Evolutionary conservation across 2,329 filamentous ascomycete genomes (phyloP).

Genomic region (Fusarium sp.): DNA sequence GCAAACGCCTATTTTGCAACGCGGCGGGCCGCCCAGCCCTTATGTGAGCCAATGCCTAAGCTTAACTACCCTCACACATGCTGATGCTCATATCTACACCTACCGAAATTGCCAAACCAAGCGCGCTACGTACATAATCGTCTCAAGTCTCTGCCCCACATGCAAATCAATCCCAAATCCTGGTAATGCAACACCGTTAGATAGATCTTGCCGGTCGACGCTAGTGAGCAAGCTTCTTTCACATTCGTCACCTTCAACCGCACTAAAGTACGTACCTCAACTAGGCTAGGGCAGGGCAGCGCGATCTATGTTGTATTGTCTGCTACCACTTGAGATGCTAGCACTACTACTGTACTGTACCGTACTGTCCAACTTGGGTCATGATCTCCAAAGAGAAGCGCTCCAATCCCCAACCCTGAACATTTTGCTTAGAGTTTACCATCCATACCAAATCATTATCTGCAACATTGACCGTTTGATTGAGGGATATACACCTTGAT

Average conservation of each 20-base stretch:
- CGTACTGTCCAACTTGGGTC: background rate
- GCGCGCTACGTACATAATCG: background rate
- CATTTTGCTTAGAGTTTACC: slow-evolving; percentile 15
- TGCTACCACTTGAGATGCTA: slow-evolving; percentile 18
- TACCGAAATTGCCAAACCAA: background rate
- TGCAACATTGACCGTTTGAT: background rate
- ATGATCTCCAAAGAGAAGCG: slow-evolving; percentile 28
- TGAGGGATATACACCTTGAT: background rate
- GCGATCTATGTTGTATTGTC: slow-evolving; percentile 11
- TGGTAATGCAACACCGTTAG: slow-evolving; percentile 33
- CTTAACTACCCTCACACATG: background rate
- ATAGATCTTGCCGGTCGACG: slow-evolving; percentile 23
- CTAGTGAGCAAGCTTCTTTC: slow-evolving; percentile 18
- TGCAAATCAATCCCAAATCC: slow-evolving; percentile 8
- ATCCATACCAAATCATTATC: background rate
- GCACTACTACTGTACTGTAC: background rate
- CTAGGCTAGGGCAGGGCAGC: background rate
- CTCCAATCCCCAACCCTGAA: slow-evolving; percentile 30
- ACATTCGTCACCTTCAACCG: background rate
- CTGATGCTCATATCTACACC: background rate
- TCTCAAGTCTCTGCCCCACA: slow-evolving; percentile 6
- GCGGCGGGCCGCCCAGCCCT: slow-evolving; percentile 31
- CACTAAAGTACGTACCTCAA: background rate
- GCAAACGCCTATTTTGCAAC: slow-evolving; percentile 13
- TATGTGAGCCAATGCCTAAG: slow-evolving; percentile 19